phyloP scores from a whole-genome alignment of 2,329 filamentous ascomycete genomes.

The Penicillium sp. region DNA sequence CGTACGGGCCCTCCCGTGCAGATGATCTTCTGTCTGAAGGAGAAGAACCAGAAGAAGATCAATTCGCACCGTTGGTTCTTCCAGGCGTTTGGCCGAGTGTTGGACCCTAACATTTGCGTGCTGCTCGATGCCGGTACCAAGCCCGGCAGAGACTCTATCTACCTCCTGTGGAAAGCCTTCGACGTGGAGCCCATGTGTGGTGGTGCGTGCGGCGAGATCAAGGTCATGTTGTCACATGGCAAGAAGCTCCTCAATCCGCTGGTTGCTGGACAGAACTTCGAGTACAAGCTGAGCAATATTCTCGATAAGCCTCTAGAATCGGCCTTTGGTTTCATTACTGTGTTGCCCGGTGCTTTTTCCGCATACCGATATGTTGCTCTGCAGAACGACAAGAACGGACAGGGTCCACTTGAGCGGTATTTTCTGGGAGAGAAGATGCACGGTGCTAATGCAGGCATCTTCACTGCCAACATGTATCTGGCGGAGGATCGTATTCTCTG shows the following conservation, averaged over 20 bases:
- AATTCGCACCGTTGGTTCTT: constrained; percentile 99
- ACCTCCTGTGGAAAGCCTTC: constrained; percentile 98
- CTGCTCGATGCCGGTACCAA: constrained; percentile 95
- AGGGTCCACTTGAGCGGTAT: constrained; percentile 93
- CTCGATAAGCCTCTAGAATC: constrained; percentile 97
- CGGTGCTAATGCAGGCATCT: constrained; percentile 88
- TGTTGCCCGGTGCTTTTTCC: constrained; percentile 96
- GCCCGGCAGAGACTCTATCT: constrained; percentile 91
- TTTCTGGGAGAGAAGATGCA: constrained; percentile 97
- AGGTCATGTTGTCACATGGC: constrained; percentile 88
- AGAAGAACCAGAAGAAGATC: constrained; percentile 99
- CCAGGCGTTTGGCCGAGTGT: constrained; percentile 87
- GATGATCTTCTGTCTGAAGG: constrained; percentile 96
- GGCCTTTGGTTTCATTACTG: constrained; percentile 95
- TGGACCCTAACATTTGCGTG: constrained; percentile 96
- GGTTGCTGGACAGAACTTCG: constrained; percentile 96
- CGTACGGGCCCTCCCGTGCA: constrained; percentile 87
- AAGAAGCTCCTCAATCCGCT: constrained; percentile 91
- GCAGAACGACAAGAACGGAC: constrained; percentile 93
- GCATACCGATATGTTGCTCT: constrained; percentile 93
- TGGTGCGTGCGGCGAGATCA: constrained; percentile 97
- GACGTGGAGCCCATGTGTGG: constrained; percentile 97
- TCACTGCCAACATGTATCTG: constrained; percentile 79
- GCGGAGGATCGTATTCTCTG: constrained; percentile 57
- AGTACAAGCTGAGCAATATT: constrained; percentile 99